Base-by-base conservation (phyloP, 2,329 filamentous ascomycete genomes). In the Leptographium galeiforme region DNA sequence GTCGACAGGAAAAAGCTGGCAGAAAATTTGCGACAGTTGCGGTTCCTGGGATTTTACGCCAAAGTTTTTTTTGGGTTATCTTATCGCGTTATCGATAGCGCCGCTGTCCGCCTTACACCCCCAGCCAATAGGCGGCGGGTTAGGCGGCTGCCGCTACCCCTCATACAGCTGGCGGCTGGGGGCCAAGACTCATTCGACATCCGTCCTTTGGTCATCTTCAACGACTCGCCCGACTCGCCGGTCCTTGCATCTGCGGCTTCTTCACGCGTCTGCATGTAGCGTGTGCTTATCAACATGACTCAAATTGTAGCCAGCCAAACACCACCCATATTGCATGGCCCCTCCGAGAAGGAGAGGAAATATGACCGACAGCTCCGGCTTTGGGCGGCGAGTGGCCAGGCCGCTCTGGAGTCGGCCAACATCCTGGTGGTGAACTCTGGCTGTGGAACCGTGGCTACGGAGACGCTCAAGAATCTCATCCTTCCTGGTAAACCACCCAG, bases 391-490 rank as follows among this genome's bases (percentile, higher is more conserved):
- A 88, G 81, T 50, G 93, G 93, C 18, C 93, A 98, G 67, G 78
- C 85, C 60, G 91, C 90, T 16, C 76, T 98, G 2, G 94, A 98
- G 68, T 82, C 89, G 54, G 87, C 93, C 25, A 87, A 94, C 60
- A 84, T 98, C n/a, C 78, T 97, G 13, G 77, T 98, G 6, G 73
- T 98, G 56, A 96, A 95, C 68, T 87, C 85, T 1, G 86, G 89
- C 2, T 71, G 85, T n/a, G 91, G 91, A 11, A 87, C 89, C 2
- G 87, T 89, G 38, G 93, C 90, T 14, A 78, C 94, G 13, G 93
- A 98, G 68, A 84, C 90, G 0, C 77, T 98, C 57, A 98, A 98
- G 75, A 98, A 98, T 65, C 79, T 98, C n/a, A 87, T 98, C 4
- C 73, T 98, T 10, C 93, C 93, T 54, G 88, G 83, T 82, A 67